phyloP scores from a whole-genome alignment of 441 rosid species.

The Breynia disticha region DNA sequence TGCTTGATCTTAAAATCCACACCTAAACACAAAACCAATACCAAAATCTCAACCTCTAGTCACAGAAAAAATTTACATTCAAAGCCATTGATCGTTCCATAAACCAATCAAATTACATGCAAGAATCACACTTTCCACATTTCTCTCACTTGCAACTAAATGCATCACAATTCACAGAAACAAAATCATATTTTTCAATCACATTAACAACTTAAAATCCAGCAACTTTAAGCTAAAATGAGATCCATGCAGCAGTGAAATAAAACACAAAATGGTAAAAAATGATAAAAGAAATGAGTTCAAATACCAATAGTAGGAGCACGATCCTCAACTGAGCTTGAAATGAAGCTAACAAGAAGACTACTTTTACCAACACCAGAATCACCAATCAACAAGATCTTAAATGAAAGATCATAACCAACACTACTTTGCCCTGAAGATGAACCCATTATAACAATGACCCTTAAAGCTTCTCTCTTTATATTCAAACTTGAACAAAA shows the following conservation, averaged over 20 bases:
- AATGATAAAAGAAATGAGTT: not conserved
- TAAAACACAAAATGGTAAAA: not conserved
- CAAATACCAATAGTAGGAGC: conserved; percentile 54
- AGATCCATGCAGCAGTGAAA: not conserved
- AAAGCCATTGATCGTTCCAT: too few relatives aligned
- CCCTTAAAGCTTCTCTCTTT: not conserved
- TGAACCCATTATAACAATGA: conserved; percentile 34
- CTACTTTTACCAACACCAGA: conserved; percentile 75
- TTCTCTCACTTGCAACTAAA: not conserved
- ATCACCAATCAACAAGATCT: conserved; percentile 60
- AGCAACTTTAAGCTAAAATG: not conserved
- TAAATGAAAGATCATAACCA: conserved; percentile 54
- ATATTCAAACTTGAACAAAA: conserved; percentile 6
- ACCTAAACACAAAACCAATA: conserved; percentile 25
- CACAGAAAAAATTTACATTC: not conserved
- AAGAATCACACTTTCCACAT: not conserved
- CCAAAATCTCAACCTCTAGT: not conserved
- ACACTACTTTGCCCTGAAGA: conserved; percentile 40
- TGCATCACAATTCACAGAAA: too few relatives aligned
- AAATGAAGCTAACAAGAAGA: conserved; percentile 50
- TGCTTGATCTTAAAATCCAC: conserved; percentile 71
- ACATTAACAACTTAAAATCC: not conserved
- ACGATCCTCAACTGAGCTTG: conserved; percentile 33
- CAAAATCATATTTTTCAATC: not conserved
- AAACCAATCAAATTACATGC: too few relatives aligned